phyloP scores from a whole-genome alignment of 1,284 basidiomycete species.

The Moniliella sp. region DNA sequence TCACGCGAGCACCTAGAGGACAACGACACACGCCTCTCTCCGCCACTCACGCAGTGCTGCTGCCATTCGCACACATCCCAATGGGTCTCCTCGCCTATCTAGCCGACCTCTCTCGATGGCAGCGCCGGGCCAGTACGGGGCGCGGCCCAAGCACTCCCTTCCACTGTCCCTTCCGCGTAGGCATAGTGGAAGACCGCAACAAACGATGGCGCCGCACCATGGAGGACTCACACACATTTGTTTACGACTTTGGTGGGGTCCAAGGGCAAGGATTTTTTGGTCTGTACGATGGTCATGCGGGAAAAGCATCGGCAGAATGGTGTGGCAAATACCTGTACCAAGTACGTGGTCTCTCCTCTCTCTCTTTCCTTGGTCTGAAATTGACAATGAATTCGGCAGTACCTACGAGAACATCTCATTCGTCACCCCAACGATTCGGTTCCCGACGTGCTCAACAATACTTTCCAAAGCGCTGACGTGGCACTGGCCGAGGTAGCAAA shows the following conservation, averaged over 20 bases:
- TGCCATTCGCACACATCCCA: no score
- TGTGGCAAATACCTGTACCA: constrained; percentile 88
- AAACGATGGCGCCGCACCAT: constrained; percentile 74
- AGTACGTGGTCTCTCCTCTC: no score
- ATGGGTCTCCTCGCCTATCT: no score
- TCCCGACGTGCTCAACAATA: constrained; percentile 72
- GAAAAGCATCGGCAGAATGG: constrained; percentile 96
- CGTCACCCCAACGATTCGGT: constrained; percentile 42
- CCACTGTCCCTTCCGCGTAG: constrained; percentile 51
- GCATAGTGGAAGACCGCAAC: constrained; percentile 61
- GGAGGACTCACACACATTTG: constrained; percentile 91
- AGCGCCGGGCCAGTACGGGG: neutral
- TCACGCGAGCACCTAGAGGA: no score
- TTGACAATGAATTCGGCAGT: no score
- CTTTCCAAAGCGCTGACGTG: constrained; percentile 74
- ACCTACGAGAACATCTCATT: constrained; percentile 36
- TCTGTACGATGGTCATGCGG: constrained; percentile 93
- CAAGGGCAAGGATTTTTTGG: constrained; percentile 91
- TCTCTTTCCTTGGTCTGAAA: no score
- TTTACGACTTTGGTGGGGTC: constrained; percentile 73
- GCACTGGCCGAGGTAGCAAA: constrained; percentile 59
- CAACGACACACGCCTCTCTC: no score
- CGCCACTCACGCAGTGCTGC: no score
- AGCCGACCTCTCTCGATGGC: neutral
- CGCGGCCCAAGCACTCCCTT: constrained; percentile 2